These are phyloP conservation scores for Hypoxylon sp. DNA, from an alignment of 2,329 filamentous ascomycete species.

Conservation along the genomic window DNA sequence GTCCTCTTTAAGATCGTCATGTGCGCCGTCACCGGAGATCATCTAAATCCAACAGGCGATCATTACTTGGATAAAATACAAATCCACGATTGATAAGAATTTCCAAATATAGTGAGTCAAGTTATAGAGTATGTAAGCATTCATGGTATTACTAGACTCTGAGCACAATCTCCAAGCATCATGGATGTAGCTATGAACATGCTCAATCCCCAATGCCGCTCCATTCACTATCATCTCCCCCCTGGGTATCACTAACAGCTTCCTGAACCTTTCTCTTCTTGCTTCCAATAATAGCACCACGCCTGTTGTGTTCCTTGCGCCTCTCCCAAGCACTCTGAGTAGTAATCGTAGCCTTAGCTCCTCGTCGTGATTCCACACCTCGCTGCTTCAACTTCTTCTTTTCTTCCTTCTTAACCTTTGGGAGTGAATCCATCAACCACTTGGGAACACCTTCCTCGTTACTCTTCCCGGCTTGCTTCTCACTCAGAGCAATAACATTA, in stretches of 20 bases:
- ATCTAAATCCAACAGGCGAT: not conserved
- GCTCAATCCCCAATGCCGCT: conserved; percentile 62
- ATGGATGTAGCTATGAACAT: not conserved
- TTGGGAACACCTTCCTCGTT: conserved; percentile 75
- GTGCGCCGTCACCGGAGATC: not conserved
- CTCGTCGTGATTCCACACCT: conserved; percentile 77
- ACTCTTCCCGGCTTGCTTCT: conserved; percentile 74
- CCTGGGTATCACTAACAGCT: conserved; percentile 47
- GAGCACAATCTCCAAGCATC: not conserved
- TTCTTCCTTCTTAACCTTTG: conserved; percentile 84
- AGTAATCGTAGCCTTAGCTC: conserved; percentile 77
- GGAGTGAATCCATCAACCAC: conserved; percentile 90
- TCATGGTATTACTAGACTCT: conserved; percentile 2
- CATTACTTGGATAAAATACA: not conserved
- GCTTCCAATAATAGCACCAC: conserved; percentile 72
- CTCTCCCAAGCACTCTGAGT: conserved; percentile 84
- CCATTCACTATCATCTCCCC: conserved; percentile 59
- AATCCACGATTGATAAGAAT: not conserved
- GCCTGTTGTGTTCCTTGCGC: conserved; percentile 74
- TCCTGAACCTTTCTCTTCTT: conserved; percentile 65
- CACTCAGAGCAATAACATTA: conserved; percentile 88
- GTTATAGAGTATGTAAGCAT: conserved; percentile 1
- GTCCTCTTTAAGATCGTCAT: not conserved
- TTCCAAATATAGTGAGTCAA: not conserved
- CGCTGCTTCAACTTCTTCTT: conserved; percentile 84